Percentiles rank a stretch among this genome's conserved stretches.
phyloP scores from a whole-genome alignment of 2,329 filamentous ascomycete species.

The Xylariales sp. region DNA sequence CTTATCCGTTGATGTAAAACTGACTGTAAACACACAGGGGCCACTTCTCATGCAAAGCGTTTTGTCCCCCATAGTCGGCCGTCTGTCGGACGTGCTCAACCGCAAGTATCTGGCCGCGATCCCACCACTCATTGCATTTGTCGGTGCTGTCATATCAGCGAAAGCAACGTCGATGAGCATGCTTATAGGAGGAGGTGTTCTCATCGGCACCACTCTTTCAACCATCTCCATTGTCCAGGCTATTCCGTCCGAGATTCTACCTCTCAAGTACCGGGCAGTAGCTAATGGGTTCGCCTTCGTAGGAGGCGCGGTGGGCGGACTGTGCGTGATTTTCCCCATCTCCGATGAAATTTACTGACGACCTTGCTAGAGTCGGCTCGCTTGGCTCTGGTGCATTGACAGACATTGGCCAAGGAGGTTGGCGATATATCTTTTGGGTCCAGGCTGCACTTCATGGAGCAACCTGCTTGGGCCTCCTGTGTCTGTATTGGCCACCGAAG shows the following conservation, averaged over 20 bases:
- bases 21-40: constrained; percentile 31
- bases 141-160: constrained; percentile 49
- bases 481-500: constrained; percentile 42
- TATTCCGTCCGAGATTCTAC: constrained; percentile 52
- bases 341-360: not conserved
- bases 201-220: too few species aligned
- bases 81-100: constrained; percentile 52
- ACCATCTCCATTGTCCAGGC: constrained; percentile 52
- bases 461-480: constrained; percentile 41
- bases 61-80: constrained; percentile 50
- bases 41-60: constrained; percentile 54
- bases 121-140: constrained; percentile 49
- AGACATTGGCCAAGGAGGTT: constrained; percentile 40
- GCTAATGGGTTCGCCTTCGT: constrained; percentile 50
- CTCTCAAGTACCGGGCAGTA: constrained; percentile 50
- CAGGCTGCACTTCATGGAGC: constrained; percentile 48
- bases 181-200: too few species aligned
- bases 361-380: constrained; percentile 34
- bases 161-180: constrained; percentile 51
- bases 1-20: not conserved
- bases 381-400: constrained; percentile 49
- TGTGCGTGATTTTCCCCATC: constrained; percentile 34
- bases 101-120: constrained; percentile 48
- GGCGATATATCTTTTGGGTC: constrained; percentile 56
- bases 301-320: constrained; percentile 45